Conservation (phyloP, 1,284 basidiomycete species). For the Puccinia triticina region DNA sequence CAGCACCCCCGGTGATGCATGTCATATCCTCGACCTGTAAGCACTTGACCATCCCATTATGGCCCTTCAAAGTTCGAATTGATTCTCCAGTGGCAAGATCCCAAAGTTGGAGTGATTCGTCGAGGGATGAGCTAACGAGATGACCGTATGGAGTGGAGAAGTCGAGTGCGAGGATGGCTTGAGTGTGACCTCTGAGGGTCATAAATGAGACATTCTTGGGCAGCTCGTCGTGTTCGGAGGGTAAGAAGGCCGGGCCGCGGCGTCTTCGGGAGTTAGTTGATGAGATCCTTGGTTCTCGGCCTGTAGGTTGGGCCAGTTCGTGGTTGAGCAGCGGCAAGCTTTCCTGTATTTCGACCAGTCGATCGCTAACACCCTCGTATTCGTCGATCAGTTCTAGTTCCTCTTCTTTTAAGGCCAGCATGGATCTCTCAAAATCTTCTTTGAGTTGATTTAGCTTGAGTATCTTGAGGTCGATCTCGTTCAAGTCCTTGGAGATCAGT, state of each 20-base stretch:
- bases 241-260: slow-evolving; percentile 86
- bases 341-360: slow-evolving; percentile 67
- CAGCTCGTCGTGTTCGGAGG: slow-evolving; percentile 94
- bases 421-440: slow-evolving; percentile 75
- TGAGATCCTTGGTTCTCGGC: slow-evolving; percentile 48
- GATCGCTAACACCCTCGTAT: slow-evolving; percentile 81
- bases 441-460: slow-evolving; percentile 80
- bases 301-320: slow-evolving; percentile 12
- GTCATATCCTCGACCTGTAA: slow-evolving; percentile 90
- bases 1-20: slow-evolving; percentile 86
- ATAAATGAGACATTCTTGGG: slow-evolving; percentile 95
- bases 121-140: slow-evolving; percentile 78
- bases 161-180: slow-evolving; percentile 84
- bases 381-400: slow-evolving; percentile 95
- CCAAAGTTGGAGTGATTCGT: slow-evolving; percentile 75
- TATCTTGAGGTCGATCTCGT: slow-evolving; percentile 84
- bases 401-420: slow-evolving; percentile 87
- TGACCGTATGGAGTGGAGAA: slow-evolving; percentile 96
- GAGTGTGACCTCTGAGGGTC: slow-evolving; percentile 79
- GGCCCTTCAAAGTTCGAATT: slow-evolving; percentile 78
- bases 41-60: slow-evolving; percentile 77
- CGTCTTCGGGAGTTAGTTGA: slow-evolving; percentile 68
- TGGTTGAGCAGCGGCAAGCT: slow-evolving; percentile 26
- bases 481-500: slow-evolving; percentile 79
- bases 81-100: slow-evolving; percentile 73